Evolutionary conservation across 352 stramenopile genomes (phyloP), one percentile per base, ranked within the genome.

Genomic region (Plasmopara halstedii): DNA sequence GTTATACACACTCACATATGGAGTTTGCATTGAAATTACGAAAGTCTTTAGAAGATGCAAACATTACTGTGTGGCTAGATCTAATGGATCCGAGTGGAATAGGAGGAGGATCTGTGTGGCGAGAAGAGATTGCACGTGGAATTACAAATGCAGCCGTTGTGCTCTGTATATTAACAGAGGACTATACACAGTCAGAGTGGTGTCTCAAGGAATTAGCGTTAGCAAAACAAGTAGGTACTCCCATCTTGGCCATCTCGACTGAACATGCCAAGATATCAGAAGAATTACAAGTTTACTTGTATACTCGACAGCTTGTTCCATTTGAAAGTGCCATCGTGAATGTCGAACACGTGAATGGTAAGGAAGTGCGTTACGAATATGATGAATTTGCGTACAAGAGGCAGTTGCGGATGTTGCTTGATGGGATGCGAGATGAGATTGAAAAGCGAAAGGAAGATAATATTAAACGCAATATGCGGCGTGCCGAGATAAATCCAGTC

Each of bases 1-100:
- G 79, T 56, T 91, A 91, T 53, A 91, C 79, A 33, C 79, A 91
- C 42, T 83, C 79, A 21, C 79, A 91, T 56, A 57, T 66, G 10
- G 74, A 87, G 58, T 88, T 91, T 50, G 77, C 77, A 4, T 68
- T 79, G 37, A 88, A 88, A 42, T 43, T 91, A 15, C 76, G 79
- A 31, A 70, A 70, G 40, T 79, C 62, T 8, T 46, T 91, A 1
- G 79, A 88, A 56, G 57, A 76, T 10, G 70, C 76, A 2, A 78
- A 84, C 41, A 69, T 91, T 7, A 91, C 79, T 4, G 85, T 81
- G 14, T 91, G 79, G 79, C 63, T 91, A 3, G 79, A 91, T 38
- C 58, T 89, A 20, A 89, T 90, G 79, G 79, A 90, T 42, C 76
- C 76, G 14, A 88, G 74, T n/a, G 79, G 79, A 3, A 90, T 90